Base-by-base conservation (phyloP, 2,329 filamentous ascomycete genomes). In the Fusarium hainanense region DNA sequence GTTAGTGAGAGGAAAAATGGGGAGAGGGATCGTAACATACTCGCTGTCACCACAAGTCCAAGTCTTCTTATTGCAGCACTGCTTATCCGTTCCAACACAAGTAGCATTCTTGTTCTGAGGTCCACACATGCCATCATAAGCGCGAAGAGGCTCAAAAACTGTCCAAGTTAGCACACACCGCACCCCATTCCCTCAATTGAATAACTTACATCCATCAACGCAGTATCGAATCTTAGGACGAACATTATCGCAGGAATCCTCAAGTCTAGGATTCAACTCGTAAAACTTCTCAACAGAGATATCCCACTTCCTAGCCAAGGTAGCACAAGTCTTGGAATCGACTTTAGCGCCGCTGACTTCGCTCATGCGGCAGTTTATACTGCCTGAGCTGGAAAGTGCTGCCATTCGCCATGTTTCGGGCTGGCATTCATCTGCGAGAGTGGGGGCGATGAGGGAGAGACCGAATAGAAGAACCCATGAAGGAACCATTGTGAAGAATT, bases 31-130 rank as follows among this genome's bases (percentile, higher is more conserved):
- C 3, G 9, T 7, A 8, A 73, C 72, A 2, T 43, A 57, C 64
- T 28, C 46, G 25, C 42, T 56, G 16, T 67, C 34, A 9, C 63
- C 63, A 21, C 64, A 67, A n/a, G 41, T 64, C 60, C 60, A 67
- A 11, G 55, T 66, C 21, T 59, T 54, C 40, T 58, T 63, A n/a
- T 66, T 66, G 34, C 63, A 66, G 21, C 55, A 67, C 11, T 48
- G 60, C 30, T 57, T 54, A n/a, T 50, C 50, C 20, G 60, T 67
- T 5, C 64, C 64, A 2, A 59, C 43, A 21, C 64, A 67, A 12
- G 64, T 67, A 20, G 54, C 64, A 14, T 67, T 56, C 20, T n/a
- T 37, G 14, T 67, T 18, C 11, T 46, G 21, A 1, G 64, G 63
- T 13, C 54, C 63, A 14, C 60, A 67, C 11, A 21, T 27, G 32